Percentiles rank a stretch among this genome's conserved stretches.
phyloP scores from a whole-genome alignment of 106 monocot species.

The Dendrobium huoshanense region DNA sequence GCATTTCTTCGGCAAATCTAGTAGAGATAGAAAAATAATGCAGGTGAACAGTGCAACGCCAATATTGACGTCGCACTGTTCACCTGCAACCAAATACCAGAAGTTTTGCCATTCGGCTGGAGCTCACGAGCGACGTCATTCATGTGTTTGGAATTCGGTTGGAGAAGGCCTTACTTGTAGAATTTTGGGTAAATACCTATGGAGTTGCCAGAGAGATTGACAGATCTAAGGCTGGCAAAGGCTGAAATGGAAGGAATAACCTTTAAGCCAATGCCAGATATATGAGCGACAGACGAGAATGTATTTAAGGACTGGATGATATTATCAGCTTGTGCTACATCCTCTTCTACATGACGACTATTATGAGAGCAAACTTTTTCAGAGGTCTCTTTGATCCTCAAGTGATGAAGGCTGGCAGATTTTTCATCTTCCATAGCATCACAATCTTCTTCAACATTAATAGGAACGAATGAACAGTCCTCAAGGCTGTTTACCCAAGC shows the following conservation, averaged over 20 bases:
- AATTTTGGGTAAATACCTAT: conserved; percentile 52
- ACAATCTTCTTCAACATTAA: conserved; percentile 9
- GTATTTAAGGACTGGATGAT: conserved; percentile 67
- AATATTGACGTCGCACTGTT: no score
- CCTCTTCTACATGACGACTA: conserved; percentile 23
- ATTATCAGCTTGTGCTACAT: conserved; percentile 58
- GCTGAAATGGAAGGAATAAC: conserved; percentile 65
- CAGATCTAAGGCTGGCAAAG: conserved; percentile 64
- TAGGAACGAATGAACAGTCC: conserved; percentile 11
- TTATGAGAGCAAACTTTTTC: conserved; percentile 21
- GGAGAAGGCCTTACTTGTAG: no score
- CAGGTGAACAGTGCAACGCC: no score
- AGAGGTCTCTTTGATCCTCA: conserved; percentile 42
- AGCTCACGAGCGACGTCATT: no score
- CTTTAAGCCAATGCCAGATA: conserved; percentile 70
- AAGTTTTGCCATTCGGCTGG: no score
- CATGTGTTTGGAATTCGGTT: no score
- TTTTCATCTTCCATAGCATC: conserved; percentile 8
- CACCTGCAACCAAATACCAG: no score
- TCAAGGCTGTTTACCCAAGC: conserved; percentile 90
- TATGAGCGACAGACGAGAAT: conserved; percentile 59
- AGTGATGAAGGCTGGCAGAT: background rate
- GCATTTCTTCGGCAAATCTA: no score
- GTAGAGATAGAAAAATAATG: no score
- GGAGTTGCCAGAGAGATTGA: conserved; percentile 81